These are phyloP conservation scores for Malassezia slooffiae DNA, from an alignment of 1,284 basidiomycete genomes.

Conservation along the genomic window DNA sequence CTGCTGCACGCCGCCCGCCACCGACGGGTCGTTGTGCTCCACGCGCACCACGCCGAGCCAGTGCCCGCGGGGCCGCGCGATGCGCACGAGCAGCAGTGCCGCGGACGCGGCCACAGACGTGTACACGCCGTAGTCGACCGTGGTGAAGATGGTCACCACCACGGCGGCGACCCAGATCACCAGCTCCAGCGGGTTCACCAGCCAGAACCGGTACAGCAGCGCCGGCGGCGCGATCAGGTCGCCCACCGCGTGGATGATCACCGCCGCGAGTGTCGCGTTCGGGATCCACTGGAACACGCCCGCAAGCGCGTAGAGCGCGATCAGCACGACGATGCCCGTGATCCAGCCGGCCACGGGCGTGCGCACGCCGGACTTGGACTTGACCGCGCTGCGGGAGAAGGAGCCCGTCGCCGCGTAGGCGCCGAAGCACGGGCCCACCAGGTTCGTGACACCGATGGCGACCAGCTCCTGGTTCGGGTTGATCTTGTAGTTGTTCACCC, in stretches of 20 bases:
- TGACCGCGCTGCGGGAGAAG: constrained; percentile 90
- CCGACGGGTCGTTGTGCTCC: constrained; percentile 35
- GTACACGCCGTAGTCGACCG: constrained; percentile 88
- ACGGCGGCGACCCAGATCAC: constrained; percentile 82
- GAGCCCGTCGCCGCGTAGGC: constrained; percentile 96
- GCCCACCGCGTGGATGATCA: constrained; percentile 83
- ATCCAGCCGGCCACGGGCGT: constrained; percentile 82
- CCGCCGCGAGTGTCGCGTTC: constrained; percentile 62
- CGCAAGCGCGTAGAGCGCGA: constrained; percentile 77
- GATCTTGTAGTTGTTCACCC: constrained; percentile 93
- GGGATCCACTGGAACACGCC: constrained; percentile 49
- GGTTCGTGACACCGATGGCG: constrained; percentile 89
- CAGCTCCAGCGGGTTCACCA: constrained; percentile 83
- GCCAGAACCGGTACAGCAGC: constrained; percentile 86
- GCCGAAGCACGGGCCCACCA: constrained; percentile 55
- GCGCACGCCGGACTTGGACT: constrained; percentile 89
- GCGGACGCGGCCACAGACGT: constrained; percentile 70
- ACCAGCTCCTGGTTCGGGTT: constrained; percentile 94
- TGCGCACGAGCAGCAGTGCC: constrained; percentile 71
- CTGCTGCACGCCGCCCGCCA: constrained; percentile 14
- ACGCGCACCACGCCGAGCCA: constrained; percentile 70
- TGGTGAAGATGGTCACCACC: constrained; percentile 57
- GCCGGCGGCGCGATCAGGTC: constrained; percentile 78
- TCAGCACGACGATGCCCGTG: constrained; percentile 76
- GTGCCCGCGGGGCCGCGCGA: constrained; percentile 80